These are phyloP conservation scores for Septoria linicola DNA, from an alignment of 2,329 filamentous ascomycete genomes.

Conservation along the genomic window DNA sequence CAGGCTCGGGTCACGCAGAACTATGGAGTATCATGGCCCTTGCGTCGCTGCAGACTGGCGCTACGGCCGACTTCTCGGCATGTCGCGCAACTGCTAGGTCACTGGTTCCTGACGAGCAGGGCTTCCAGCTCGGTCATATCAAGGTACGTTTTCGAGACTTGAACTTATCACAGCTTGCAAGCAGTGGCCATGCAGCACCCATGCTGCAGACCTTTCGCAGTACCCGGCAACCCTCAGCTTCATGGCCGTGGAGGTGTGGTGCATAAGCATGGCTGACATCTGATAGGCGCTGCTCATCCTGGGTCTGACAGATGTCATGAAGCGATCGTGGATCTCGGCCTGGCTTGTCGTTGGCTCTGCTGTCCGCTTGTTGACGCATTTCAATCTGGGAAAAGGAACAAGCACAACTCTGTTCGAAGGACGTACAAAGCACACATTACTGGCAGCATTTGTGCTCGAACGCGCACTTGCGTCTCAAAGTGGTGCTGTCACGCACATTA, in stretches of 20 bases:
- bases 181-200: no score
- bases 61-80: conserved; percentile 1
- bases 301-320: conserved; percentile 62
- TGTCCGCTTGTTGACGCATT: conserved; percentile 53
- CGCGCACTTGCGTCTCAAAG: conserved; percentile 56
- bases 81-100: conserved; percentile 23
- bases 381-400: conserved; percentile 16
- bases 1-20: conserved; percentile 44
- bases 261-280: conserved; percentile 35
- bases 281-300: conserved; percentile 50
- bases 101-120: conserved; percentile 19
- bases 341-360: conserved; percentile 66
- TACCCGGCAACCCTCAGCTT: no score
- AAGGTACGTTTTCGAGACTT: conserved; percentile 29
- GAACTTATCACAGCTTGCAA: no score
- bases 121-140: conserved; percentile 43
- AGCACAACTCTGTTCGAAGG: conserved; percentile 17
- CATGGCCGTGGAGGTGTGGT: background rate
- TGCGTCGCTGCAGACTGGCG: conserved; percentile 9
- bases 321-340: conserved; percentile 56
- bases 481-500: conserved; percentile 52
- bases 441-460: conserved; percentile 64
- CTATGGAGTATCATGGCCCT: conserved; percentile 47
- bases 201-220: background rate
- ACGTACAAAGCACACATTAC: conserved; percentile 46